Conservation (phyloP, 163 green algal genomes). For the Chloromonas sp. region DNA sequence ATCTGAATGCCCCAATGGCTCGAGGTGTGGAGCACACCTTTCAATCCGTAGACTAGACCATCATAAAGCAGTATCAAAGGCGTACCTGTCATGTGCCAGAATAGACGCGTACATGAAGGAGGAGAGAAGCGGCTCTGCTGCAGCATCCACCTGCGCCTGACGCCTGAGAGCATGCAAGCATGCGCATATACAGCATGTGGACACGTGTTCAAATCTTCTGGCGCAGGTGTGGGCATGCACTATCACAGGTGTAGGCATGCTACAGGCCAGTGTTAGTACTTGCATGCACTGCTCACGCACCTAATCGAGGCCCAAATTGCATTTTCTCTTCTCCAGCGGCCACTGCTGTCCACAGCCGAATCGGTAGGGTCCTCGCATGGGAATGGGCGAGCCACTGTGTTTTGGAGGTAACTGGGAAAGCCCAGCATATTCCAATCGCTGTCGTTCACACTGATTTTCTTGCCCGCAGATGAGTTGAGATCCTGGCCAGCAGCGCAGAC, state of each 20-base stretch:
- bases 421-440: neutral
- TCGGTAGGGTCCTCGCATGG: constrained; percentile 21
- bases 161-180: constrained; percentile 28
- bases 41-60: neutral
- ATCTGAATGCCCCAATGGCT: neutral
- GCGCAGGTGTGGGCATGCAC: neutral
- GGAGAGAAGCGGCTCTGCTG: constrained; percentile 75
- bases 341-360: neutral
- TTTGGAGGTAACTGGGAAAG: constrained; percentile 26
- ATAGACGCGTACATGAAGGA: constrained; percentile 84
- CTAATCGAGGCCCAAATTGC: constrained; percentile 16
- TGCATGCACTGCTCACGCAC: neutral
- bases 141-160: constrained; percentile 71
- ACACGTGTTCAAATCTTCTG: neutral
- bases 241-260: too few species aligned
- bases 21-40: neutral
- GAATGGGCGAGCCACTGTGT: constrained; percentile 13
- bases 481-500: too few species aligned
- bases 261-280: neutral
- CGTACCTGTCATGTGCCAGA: constrained; percentile 67
- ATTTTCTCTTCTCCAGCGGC: constrained; percentile 2
- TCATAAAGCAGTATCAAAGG: too few species aligned
- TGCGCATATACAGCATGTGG: neutral
- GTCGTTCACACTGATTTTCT: neutral
- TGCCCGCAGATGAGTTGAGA: too few species aligned